Evolutionary conservation across 306 rosid genomes (phyloP).

Genomic region (Castanospermum australe): DNA sequence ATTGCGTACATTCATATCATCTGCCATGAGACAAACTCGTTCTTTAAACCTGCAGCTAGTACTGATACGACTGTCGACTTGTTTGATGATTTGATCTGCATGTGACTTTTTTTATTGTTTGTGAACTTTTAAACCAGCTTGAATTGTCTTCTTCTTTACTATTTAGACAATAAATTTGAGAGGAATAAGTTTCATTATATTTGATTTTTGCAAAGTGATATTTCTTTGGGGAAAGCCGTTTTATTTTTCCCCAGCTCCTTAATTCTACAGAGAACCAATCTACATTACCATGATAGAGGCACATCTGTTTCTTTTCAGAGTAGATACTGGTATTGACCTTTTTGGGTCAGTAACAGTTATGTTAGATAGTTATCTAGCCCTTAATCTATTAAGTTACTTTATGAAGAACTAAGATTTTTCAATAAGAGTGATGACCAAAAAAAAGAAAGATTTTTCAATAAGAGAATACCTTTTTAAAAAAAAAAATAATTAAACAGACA

Average conservation of each 20-base stretch:
- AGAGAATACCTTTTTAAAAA: too few relatives aligned
- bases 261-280: too few relatives aligned
- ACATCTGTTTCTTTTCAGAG: not conserved
- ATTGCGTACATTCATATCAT: not conserved
- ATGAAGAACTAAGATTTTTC: not conserved
- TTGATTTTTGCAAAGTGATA: too few relatives aligned
- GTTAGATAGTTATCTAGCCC: not conserved
- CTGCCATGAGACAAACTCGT: not conserved
- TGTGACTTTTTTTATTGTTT: not conserved
- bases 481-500: not conserved
- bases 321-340: not conserved
- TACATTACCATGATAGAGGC: too few relatives aligned
- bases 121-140: not conserved
- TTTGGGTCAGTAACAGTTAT: not conserved
- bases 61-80: not conserved
- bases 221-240: too few relatives aligned
- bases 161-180: too few relatives aligned
- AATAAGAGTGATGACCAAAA: too few relatives aligned
- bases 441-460: too few relatives aligned
- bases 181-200: too few relatives aligned
- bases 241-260: too few relatives aligned
- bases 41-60: not conserved
- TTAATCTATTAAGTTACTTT: not conserved
- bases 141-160: not conserved
- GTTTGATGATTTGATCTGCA: not conserved